Base-by-base conservation (phyloP, 768 basidiomycete species). In the Favolaschia claudopus region DNA sequence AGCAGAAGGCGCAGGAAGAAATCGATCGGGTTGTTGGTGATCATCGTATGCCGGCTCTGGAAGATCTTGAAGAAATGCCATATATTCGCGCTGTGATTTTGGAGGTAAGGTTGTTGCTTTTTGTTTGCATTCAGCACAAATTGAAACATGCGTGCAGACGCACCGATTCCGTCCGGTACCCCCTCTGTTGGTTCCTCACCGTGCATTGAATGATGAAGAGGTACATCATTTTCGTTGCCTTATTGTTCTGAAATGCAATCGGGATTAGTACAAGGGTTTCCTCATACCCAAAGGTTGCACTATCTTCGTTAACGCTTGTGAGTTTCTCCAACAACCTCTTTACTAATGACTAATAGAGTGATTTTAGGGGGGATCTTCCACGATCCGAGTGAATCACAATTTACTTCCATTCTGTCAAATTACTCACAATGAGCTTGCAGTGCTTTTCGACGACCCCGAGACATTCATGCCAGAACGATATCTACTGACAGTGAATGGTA, bases 21-120 rank as follows among this genome's bases (percentile, higher is more conserved):
- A 58, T 74, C 12, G 72, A 75, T 39, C 46, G 63, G 1, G 67
- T 72, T 0, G 54, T 73, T 27, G 69, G 73, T 9, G n/a, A 32
- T 5, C 65, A 70, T 10, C 57, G 70, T 3, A 44, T 71, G 28
- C 67, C 70, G 7, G 62, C 48, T 0, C 47, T 67, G 37, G 60
- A 66, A 7, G 72, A 71, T 40, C 38, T 62, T 17, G 39, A 53
- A 22, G 42, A 67, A 5, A 58, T 72, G 39, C 71, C 71, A 1
- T 72, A 71, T 44, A 55, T 67, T 19, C 60, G 66, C 7, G 71
- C 70, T 9, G 15, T 69, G 25, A 63, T 60, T 47, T 34, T 60
- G 27, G 70, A 72, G 36, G 61, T 72, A 29, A 8, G 49, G 47
- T 17, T 4, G 13, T 37, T 1, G 27, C 15, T 28, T 42, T 33